Evolutionary conservation across 2,329 filamentous ascomycete genomes (phyloP), one percentile per base, ranked within the genome.

Genomic region (Neocatenulostroma microsporum): DNA sequence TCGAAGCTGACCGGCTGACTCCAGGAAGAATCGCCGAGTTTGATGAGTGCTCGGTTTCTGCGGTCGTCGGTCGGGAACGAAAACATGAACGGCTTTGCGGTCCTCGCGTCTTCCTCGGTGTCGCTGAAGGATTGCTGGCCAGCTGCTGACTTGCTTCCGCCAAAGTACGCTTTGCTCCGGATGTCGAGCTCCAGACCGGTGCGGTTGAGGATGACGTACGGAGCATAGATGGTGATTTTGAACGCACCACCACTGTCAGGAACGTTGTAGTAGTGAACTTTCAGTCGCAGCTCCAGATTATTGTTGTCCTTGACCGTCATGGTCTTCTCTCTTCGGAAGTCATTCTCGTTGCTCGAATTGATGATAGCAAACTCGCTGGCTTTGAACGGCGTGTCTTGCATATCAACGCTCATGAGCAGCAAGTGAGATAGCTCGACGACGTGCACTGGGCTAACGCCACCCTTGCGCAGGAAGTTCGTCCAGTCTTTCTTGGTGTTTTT

Each of bases 401-500:
- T 85, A 53, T 96, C 88, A 45, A 98, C 76, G 53, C 89, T 96
- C 52, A 98, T 74, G 20, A 98, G 70, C 3, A 98, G 72, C 7
- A 98, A 70, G 62, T 96, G 93, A 1, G 89, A 95, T 14, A 98
- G 70, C 62, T 98, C 89, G 13, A 96, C 89, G 8, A 96, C 88
- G 57, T 98, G 91, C 0, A 98, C 88, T 1, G 93, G 93, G 58
- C 91, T 98, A 39, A 96, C 82, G 11, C 93, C 93, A 18, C 93
- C 91, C 62, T 95, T 96, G 39, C 91, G 79, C 30, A 98, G 67
- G 65, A 98, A 98, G 60, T 98, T 98, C 3, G 86, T 93, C 91
- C 91, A 98, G 58, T 98, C 91, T 58, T 93, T 94, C 69, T 89
- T 93, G 0, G 88, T 95, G 60, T 94, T 93, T 67, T 93, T 95